These are phyloP conservation scores for Aspergillus awamori DNA, from an alignment of 2,329 filamentous ascomycete genomes.

Conservation along the genomic window DNA sequence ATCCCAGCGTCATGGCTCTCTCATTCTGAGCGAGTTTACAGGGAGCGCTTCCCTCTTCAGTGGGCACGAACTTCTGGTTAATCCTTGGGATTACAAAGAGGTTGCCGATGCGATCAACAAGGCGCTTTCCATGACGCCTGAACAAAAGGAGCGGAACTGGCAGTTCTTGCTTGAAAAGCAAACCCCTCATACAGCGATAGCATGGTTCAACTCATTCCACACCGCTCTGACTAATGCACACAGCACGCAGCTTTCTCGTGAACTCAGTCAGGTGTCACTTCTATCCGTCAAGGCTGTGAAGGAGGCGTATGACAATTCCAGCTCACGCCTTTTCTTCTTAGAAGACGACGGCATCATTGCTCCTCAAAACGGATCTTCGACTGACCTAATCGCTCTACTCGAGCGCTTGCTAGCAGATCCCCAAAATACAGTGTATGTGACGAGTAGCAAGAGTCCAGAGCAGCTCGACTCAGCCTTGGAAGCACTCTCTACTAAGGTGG, in stretches of 20 bases:
- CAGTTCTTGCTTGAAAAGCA: conserved; percentile 71
- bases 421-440: conserved; percentile 84
- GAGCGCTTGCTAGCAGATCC: conserved; percentile 76
- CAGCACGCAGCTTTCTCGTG: conserved; percentile 76
- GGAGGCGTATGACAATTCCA: conserved; percentile 65
- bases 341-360: conserved; percentile 86
- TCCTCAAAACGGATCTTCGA: conserved; percentile 72
- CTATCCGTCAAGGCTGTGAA: conserved; percentile 68
- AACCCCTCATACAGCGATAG: conserved; percentile 74
- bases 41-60: conserved; percentile 84
- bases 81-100: conserved; percentile 90
- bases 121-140: conserved; percentile 76
- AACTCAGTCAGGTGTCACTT: conserved; percentile 78
- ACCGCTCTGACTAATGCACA: conserved; percentile 71
- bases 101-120: conserved; percentile 81
- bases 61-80: conserved; percentile 77
- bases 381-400: conserved; percentile 75
- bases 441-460: conserved; percentile 80
- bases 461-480: conserved; percentile 80
- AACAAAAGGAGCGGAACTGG: conserved; percentile 76
- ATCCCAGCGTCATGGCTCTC: conserved; percentile 77
- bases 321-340: conserved; percentile 77
- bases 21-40: conserved; percentile 93
- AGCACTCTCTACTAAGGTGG: conserved; percentile 68
- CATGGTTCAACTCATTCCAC: conserved; percentile 76